Evolutionary conservation across 2,329 filamentous ascomycete genomes (phyloP), one percentile per base, ranked within the genome.

Genomic region (Exophiala aquamarina): DNA sequence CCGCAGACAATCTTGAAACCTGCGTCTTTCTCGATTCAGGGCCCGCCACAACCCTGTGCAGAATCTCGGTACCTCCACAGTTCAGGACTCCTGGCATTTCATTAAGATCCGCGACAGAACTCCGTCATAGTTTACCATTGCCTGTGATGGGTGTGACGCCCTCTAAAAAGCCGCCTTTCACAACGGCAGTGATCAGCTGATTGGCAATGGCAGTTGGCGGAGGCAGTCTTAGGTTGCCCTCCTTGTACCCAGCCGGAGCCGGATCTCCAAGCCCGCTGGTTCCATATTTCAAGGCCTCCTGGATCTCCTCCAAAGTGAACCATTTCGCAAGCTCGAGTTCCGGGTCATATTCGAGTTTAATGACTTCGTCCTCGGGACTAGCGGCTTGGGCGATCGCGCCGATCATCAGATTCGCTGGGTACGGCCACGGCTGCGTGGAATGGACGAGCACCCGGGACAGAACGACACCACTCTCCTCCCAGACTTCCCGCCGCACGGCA

Each of bases 141-240:
- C 35, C 18, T 7, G 35, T 37, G 9, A 59, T 79, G 8, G 79
- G 79, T 66, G 81, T 84, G 11, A 50, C 69, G 2, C 72, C 74
- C 9, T 74, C 75, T 50, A 87, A 71, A 64, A 87, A 93, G 0
- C 89, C 89, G 43, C 63, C 63, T 41, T 83, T 81, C 1, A 85
- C 79, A 11, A 95, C 89, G 1, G 90, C 89, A 42, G 75, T 77
- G 59, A 98, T 83, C 63, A 97, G 70, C 65, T 91, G 87, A 67
- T 97, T 87, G 13, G 93, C 93, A 76, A 98, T 97, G 1, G 93
- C 92, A 28, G 90, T 95, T 49, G 77, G 72, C 2, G 90, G 89
- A 36, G 93, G 93, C 63, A 98, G 68, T 46, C 89, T 80, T 71
- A 98, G 67, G 3, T 77, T 81, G 0, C 89, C 90, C 64, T 91